These are phyloP conservation scores for Chrysanthemum makinoi DNA, from an alignment of 129 eudicot genomes.

Conservation along the genomic window DNA sequence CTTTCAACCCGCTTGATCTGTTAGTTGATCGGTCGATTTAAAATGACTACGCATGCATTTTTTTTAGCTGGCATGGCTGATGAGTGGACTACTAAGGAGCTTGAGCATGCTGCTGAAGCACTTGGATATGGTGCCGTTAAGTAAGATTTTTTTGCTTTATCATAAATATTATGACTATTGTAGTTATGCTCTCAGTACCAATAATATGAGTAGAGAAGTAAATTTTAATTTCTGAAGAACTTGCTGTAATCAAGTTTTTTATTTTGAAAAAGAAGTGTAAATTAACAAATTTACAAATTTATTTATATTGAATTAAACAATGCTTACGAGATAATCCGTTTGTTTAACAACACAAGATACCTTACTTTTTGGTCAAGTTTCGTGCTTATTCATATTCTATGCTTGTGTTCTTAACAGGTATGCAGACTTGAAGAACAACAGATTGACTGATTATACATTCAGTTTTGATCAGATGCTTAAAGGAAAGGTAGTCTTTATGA, in stretches of 20 bases:
- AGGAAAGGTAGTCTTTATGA: background rate
- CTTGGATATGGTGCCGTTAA: background rate
- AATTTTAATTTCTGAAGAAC: background rate
- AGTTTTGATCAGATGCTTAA: background rate
- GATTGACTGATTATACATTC: background rate
- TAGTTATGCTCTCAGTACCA: too few species aligned
- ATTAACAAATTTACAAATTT: too few species aligned
- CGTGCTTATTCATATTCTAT: background rate
- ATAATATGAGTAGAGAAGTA: too few species aligned
- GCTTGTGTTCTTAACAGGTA: background rate
- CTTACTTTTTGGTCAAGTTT: background rate
- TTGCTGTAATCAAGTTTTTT: background rate
- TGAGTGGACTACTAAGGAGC: background rate
- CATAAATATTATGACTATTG: background rate
- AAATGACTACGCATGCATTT: background rate
- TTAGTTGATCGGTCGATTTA: too few species aligned
- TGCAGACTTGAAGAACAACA: slow-evolving; percentile 1
- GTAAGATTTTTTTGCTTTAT: background rate
- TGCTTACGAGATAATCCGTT: background rate
- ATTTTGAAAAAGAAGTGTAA: too few species aligned
- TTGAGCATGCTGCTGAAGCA: slow-evolving; percentile 1
- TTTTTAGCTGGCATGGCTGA: background rate
- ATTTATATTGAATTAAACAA: background rate
- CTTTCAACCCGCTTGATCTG: too few species aligned
- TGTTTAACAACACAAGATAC: background rate